phyloP scores from a whole-genome alignment of 2,329 filamentous ascomycete genomes.

The Gaeumannomyces sp. region DNA sequence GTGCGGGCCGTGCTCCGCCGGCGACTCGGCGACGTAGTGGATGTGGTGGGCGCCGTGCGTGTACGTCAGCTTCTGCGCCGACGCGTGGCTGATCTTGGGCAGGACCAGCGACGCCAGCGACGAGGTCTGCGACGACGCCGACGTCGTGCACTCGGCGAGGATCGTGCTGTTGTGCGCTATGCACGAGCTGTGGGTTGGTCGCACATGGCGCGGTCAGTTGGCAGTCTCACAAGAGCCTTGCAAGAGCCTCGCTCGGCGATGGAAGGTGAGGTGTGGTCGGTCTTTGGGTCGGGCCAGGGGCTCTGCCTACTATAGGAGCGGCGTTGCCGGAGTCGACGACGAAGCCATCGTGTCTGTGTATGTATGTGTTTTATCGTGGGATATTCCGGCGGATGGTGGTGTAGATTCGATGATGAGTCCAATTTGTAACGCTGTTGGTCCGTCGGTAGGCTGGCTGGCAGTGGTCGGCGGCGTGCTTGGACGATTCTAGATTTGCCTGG shows the following conservation, averaged over 20 bases:
- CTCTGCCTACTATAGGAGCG: slow-evolving; percentile 62
- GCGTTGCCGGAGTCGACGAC: slow-evolving; percentile 60
- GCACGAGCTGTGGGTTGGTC: slow-evolving; percentile 59
- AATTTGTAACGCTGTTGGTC: not conserved
- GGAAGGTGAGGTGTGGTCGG: too few relatives aligned
- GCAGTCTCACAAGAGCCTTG: too few relatives aligned
- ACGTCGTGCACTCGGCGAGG: slow-evolving; percentile 84
- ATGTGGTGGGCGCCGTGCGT: slow-evolving; percentile 88
- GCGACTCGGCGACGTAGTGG: slow-evolving; percentile 87
- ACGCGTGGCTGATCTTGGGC: slow-evolving; percentile 80
- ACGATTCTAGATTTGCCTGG: not conserved
- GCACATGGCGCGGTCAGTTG: slow-evolving; percentile 1
- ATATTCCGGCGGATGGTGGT: not conserved
- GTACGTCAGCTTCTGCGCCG: slow-evolving; percentile 85
- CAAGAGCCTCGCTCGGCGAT: too few relatives aligned
- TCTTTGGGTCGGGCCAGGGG: too few relatives aligned
- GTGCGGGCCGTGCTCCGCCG: slow-evolving; percentile 51
- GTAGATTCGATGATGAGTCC: not conserved
- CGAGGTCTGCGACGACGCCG: slow-evolving; percentile 72
- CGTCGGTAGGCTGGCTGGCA: not conserved
- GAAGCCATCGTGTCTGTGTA: slow-evolving; percentile 54
- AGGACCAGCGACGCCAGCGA: slow-evolving; percentile 90
- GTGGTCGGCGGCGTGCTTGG: not conserved
- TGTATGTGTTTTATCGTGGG: not conserved
- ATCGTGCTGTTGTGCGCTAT: slow-evolving; percentile 93